phyloP scores from a whole-genome alignment of 805 yeast species.

The Myxozyma monticola region DNA sequence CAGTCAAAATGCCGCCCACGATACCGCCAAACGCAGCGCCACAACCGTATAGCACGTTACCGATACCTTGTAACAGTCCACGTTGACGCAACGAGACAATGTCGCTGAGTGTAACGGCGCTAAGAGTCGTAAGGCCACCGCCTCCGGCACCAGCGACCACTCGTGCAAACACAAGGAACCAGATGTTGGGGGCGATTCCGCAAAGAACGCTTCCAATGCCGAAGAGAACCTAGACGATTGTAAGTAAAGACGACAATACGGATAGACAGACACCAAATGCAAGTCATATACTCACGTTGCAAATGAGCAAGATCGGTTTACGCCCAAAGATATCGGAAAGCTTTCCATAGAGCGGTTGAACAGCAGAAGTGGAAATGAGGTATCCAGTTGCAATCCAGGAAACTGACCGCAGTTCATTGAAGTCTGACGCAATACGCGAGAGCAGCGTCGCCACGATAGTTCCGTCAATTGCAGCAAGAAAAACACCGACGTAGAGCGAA shows the following conservation, averaged over 20 bases:
- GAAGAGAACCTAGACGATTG: slow-evolving; percentile 42
- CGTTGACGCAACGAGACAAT: slow-evolving; percentile 71
- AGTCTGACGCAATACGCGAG: slow-evolving; percentile 59
- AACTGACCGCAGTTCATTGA: slow-evolving; percentile 52
- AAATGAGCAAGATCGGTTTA: slow-evolving; percentile 44
- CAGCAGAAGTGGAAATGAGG: slow-evolving; percentile 66
- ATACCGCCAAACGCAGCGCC: slow-evolving; percentile 76
- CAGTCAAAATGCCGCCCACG: slow-evolving; percentile 55
- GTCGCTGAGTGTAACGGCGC: slow-evolving; percentile 76
- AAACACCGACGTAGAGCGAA: slow-evolving; percentile 43
- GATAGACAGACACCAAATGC: neutral
- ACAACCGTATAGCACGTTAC: slow-evolving; percentile 71
- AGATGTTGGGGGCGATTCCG: slow-evolving; percentile 48
- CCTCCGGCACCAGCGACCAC: slow-evolving; percentile 87
- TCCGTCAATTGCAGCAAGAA: slow-evolving; percentile 53
- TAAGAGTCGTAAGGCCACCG: slow-evolving; percentile 77
- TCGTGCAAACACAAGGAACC: slow-evolving; percentile 42
- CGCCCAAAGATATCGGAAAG: slow-evolving; percentile 60
- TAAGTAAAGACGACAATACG: slow-evolving; percentile 34
- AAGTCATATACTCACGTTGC: slow-evolving; percentile 45
- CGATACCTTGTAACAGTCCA: slow-evolving; percentile 80
- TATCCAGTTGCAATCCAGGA: slow-evolving; percentile 78
- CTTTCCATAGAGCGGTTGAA: slow-evolving; percentile 75
- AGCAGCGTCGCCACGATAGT: slow-evolving; percentile 57
- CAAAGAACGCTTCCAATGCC: slow-evolving; percentile 54